Base-by-base conservation (phyloP, 106 monocot species). In the Allium fistulosum region DNA sequence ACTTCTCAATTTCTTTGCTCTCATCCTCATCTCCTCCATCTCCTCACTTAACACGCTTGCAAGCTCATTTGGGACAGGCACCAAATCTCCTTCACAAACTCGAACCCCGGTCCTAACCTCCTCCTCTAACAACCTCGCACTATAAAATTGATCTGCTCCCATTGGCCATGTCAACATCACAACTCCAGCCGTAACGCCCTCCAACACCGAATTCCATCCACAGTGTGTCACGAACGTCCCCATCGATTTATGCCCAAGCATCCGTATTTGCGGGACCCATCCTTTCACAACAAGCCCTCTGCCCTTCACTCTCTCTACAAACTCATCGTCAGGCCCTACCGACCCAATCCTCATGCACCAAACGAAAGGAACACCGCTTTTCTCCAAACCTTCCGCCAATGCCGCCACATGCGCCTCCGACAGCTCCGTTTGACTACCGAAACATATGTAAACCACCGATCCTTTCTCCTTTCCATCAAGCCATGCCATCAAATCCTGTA, bases 391-490 rank as follows among this genome's bases (percentile, higher is more conserved):
- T 18, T 68, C 46, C 59, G 79, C 75, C 11, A 86, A 0, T 9
- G 81, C 79, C 18, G 11, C 17, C n/a, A 57, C 55, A 60, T 78
- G 81, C 15, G 57, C 52, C 48, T n/a, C 46, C 12, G 37, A 5
- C 26, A 53, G 64, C 26, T 15, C 26, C 61, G 62, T 67, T 82
- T 76, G 81, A 69, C 82, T 79, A 17, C 85, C 86, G 74, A 87
- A 87, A 69, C 86, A 82, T 0, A 79, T 73, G 58, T 82, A 86
- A 6, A 82, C 79, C 50, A 86, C 86, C 8, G 81, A 78, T 17
- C 62, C 61, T 17, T 11, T 16, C 12, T 75, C 73, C 46, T 68
- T 76, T 16, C 12, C 51, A 61, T 74, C 78, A 7, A 86, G 79
- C 86, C 86, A 86, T n/a, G 58, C 7, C 16, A 51, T 0, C 28